Conservation (phyloP, 139 green algal species). For the Eudorina sp. region DNA sequence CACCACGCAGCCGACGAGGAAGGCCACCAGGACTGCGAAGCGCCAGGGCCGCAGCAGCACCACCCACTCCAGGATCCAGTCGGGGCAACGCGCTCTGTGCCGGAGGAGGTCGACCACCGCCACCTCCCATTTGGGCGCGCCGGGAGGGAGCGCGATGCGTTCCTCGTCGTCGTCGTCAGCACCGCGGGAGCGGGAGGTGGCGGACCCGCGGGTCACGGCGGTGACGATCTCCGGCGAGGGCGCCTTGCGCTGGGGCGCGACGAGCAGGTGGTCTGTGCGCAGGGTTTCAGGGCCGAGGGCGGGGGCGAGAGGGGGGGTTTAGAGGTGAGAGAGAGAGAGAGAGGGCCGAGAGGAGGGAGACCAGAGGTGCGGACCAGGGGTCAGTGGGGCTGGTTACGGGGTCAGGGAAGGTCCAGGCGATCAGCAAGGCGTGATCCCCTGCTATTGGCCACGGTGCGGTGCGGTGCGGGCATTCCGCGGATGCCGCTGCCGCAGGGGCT, state of each 20-base stretch:
- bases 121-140: conserved; percentile 35
- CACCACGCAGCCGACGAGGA: conserved; percentile 38
- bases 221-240: conserved; percentile 19
- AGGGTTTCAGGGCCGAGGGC: background rate
- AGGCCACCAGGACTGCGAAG: background rate
- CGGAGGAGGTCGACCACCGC: conserved; percentile 40
- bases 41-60: conserved; percentile 48
- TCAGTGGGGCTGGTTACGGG: too few relatives aligned
- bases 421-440: too few relatives aligned
- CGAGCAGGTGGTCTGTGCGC: conserved; percentile 27
- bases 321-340: background rate
- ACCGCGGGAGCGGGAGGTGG: background rate
- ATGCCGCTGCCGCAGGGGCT: too few relatives aligned
- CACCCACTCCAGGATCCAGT: conserved; percentile 52
- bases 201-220: background rate
- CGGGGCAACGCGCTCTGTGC: background rate
- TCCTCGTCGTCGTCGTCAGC: conserved; percentile 44
- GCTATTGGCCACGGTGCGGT: too few relatives aligned
- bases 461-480: too few relatives aligned
- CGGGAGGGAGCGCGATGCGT: conserved; percentile 23
- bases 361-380: too few relatives aligned
- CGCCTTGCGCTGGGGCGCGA: conserved; percentile 37
- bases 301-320: background rate
- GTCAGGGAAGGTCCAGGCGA: too few relatives aligned
- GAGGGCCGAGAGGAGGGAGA: too few relatives aligned